These are phyloP conservation scores for Trichocladium uniseriatum DNA, from an alignment of 495 filamentous ascomycete genomes.

Conservation along the genomic window DNA sequence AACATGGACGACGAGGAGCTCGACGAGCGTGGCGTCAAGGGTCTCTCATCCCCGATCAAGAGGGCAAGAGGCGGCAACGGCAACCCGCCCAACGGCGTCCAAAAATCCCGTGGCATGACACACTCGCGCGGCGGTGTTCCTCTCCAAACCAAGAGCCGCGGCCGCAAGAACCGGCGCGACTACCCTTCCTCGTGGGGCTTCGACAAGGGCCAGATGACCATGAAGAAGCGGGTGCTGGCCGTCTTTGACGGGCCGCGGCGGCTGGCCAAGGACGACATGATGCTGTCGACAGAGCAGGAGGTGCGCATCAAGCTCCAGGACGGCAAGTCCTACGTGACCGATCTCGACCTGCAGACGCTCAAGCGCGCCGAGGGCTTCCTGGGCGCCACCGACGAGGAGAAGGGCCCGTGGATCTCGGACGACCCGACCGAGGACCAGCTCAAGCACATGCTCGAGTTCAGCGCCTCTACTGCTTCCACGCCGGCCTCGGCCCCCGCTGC, in stretches of 20 bases:
- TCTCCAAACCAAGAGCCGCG: slow-evolving; percentile 53
- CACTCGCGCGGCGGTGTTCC: slow-evolving; percentile 54
- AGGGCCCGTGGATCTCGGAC: slow-evolving; percentile 62
- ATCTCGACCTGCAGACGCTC: slow-evolving; percentile 86
- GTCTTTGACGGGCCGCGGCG: slow-evolving; percentile 85
- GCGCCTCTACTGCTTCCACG: neutral
- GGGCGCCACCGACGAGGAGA: slow-evolving; percentile 69
- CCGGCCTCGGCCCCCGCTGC: neutral
- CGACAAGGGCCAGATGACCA: slow-evolving; percentile 81
- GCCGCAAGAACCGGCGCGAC: slow-evolving; percentile 74
- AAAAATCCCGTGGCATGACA: slow-evolving; percentile 48
- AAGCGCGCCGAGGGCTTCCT: slow-evolving; percentile 76
- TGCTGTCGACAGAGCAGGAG: slow-evolving; percentile 91
- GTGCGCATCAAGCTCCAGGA: slow-evolving; percentile 71
- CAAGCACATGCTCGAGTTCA: slow-evolving; percentile 34
- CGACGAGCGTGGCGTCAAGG: slow-evolving; percentile 22
- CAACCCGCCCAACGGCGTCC: slow-evolving; percentile 41
- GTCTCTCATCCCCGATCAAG: slow-evolving; percentile 22
- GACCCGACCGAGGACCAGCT: slow-evolving; percentile 42
- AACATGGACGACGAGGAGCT: slow-evolving; percentile 47
- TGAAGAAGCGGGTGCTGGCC: slow-evolving; percentile 91
- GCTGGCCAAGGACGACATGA: slow-evolving; percentile 98
- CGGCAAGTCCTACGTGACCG: slow-evolving; percentile 74
- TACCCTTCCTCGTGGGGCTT: slow-evolving; percentile 92
- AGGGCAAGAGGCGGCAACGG: slow-evolving; percentile 35